These are phyloP conservation scores for Singerocomus rubriflavus DNA, from an alignment of 1,284 basidiomycete genomes.

Conservation along the genomic window DNA sequence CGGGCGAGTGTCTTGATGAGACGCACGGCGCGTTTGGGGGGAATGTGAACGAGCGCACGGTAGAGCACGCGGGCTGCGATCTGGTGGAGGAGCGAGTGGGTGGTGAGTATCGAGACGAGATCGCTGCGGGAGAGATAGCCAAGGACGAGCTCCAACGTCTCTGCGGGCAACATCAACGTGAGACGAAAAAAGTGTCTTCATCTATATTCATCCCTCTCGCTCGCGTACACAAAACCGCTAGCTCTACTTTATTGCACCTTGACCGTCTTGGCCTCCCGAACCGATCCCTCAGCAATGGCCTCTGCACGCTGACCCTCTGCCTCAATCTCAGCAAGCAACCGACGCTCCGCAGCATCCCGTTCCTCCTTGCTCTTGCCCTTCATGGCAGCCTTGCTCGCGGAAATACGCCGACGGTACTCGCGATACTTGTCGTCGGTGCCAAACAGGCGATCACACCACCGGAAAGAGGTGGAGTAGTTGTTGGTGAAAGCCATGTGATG, in stretches of 20 bases:
- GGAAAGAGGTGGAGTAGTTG: slow-evolving; percentile 90
- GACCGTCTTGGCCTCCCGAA: slow-evolving; percentile 10
- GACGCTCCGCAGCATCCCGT: slow-evolving; percentile 51
- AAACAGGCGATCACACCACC: slow-evolving; percentile 86
- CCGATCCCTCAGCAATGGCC: slow-evolving; percentile 41
- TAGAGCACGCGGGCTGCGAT: slow-evolving; percentile 47
- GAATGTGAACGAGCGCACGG: slow-evolving; percentile 39
- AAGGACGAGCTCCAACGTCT: slow-evolving; percentile 48
- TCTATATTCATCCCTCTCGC: too few relatives aligned
- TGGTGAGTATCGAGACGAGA: slow-evolving; percentile 27
- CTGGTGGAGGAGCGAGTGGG: slow-evolving; percentile 39
- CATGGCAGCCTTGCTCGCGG: slow-evolving; percentile 52
- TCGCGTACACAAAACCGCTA: too few relatives aligned
- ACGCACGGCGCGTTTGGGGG: slow-evolving; percentile 30
- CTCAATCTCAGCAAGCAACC: slow-evolving; percentile 62
- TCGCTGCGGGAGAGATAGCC: slow-evolving; percentile 31
- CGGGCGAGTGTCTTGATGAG: slow-evolving; percentile 42
- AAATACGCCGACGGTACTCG: slow-evolving; percentile 65
- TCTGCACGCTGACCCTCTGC: slow-evolving; percentile 72
- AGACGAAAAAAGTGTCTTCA: not conserved
- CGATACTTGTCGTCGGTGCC: slow-evolving; percentile 87
- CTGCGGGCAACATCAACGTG: slow-evolving; percentile 41
- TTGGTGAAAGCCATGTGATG: slow-evolving; percentile 91
- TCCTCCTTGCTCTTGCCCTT: slow-evolving; percentile 53
- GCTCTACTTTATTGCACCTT: slow-evolving; percentile 25